Conservation (phyloP, 495 filamentous ascomycete species). For the Paragyromitra xinjiangensis region DNA sequence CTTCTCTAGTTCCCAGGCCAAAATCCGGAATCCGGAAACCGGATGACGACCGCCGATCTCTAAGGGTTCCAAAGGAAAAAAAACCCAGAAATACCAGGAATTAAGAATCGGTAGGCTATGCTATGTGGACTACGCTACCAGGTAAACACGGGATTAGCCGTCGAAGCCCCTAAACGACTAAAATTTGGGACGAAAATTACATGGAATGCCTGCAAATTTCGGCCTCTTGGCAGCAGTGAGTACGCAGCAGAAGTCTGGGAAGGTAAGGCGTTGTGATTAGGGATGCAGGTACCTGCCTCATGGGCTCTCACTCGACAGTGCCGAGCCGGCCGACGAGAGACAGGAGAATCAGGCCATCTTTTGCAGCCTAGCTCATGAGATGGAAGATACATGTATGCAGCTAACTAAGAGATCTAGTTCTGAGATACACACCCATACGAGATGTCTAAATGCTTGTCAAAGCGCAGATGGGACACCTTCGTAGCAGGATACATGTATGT, state of each 20-base stretch:
- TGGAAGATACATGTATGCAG: not conserved
- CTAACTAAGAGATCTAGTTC: not conserved
- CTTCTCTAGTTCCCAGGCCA: not conserved
- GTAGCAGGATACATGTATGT: no score
- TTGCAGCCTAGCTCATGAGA: not conserved
- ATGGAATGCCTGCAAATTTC: not conserved
- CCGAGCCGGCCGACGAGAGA: not conserved
- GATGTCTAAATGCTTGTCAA: not conserved
- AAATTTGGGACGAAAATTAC: not conserved
- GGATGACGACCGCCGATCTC: constrained; percentile 19
- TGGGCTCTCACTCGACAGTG: constrained; percentile 10
- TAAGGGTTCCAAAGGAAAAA: constrained; percentile 15
- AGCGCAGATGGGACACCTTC: not conserved
- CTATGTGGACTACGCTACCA: not conserved
- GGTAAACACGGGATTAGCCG: not conserved
- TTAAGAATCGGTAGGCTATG: not conserved
- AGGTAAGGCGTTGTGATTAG: not conserved
- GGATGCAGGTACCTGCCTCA: constrained; percentile 17
- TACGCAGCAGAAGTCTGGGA: not conserved
- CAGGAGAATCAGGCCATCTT: constrained; percentile 8
- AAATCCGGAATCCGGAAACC: constrained; percentile 11
- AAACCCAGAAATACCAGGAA: constrained; percentile 17
- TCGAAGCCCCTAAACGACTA: not conserved
- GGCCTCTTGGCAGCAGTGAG: not conserved
- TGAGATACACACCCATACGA: not conserved